Evolutionary conservation across 2,329 filamentous ascomycete species (phyloP).

Genomic region (Fusarium torulosum): DNA sequence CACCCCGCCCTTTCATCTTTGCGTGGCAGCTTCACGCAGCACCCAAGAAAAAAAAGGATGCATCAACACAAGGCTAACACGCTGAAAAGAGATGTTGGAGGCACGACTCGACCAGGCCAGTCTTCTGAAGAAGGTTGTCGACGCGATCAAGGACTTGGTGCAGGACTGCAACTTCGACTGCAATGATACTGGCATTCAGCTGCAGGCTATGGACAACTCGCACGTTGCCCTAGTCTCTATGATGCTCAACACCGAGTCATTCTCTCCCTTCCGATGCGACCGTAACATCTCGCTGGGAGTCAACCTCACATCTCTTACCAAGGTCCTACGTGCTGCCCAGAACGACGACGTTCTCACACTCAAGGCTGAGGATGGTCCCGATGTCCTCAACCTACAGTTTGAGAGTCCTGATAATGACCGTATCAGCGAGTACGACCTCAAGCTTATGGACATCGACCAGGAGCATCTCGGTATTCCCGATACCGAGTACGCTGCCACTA

Average conservation of each 20-base stretch:
- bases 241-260: conserved; percentile 96
- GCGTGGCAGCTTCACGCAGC: conserved; percentile 31
- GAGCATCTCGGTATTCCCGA: conserved; percentile 99
- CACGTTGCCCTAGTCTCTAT: conserved; percentile 99
- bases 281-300: conserved; percentile 98
- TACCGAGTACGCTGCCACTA: conserved; percentile 95
- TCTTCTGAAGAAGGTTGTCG: conserved; percentile 97
- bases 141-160: conserved; percentile 98
- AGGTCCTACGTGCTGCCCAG: conserved; percentile 94
- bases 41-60: conserved; percentile 5
- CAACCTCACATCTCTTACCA: conserved; percentile 96
- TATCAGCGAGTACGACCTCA: conserved; percentile 98
- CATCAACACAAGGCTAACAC: conserved; percentile 32
- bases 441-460: conserved; percentile 99
- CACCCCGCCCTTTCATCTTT: conserved; percentile 32
- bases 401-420: conserved; percentile 90
- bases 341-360: conserved; percentile 95
- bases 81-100: conserved; percentile 81
- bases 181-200: conserved; percentile 98
- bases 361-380: conserved; percentile 96
- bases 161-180: conserved; percentile 99
- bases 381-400: conserved; percentile 95
- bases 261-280: conserved; percentile 96
- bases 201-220: conserved; percentile 99
- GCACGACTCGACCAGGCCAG: conserved; percentile 95